These are phyloP conservation scores for Apiospora sp. DNA, from an alignment of 2,329 filamentous ascomycete genomes.

Conservation along the genomic window DNA sequence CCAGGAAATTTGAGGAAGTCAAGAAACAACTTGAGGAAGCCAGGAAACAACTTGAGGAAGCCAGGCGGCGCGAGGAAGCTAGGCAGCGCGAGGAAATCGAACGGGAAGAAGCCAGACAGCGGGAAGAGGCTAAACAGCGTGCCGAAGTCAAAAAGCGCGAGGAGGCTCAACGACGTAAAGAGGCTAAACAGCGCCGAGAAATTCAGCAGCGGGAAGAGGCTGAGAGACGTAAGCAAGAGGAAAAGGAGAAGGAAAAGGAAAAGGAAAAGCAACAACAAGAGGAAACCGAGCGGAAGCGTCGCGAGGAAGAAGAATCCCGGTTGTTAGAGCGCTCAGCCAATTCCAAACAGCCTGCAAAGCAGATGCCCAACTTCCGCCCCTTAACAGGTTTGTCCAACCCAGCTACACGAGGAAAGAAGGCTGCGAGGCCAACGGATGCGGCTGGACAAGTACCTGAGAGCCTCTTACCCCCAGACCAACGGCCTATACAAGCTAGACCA, in stretches of 20 bases:
- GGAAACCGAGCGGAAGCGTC: neutral
- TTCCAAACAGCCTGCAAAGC: neutral
- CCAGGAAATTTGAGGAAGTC: neutral
- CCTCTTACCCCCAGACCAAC: conserved; percentile 36
- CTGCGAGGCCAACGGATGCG: conserved; percentile 59
- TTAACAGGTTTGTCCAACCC: conserved; percentile 47
- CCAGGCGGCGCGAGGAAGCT: neutral
- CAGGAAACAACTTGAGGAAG: neutral
- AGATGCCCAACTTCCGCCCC: neutral
- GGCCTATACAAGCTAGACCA: neutral
- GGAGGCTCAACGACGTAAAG: neutral
- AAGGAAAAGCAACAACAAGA: neutral
- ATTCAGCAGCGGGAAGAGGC: neutral
- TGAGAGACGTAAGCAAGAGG: neutral
- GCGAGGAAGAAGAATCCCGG: neutral
- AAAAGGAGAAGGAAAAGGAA: neutral
- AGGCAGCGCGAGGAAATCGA: neutral
- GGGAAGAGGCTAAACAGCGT: neutral
- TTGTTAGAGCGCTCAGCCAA: neutral
- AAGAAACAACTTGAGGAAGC: neutral
- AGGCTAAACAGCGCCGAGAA: neutral
- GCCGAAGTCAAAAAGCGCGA: neutral
- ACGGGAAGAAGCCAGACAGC: neutral
- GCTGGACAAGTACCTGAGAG: conserved; percentile 56
- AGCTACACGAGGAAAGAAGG: conserved; percentile 61